Evolutionary conservation across 176 grass and related monocot genomes (phyloP).

Genomic region (Tillandsia leiboldiana): DNA sequence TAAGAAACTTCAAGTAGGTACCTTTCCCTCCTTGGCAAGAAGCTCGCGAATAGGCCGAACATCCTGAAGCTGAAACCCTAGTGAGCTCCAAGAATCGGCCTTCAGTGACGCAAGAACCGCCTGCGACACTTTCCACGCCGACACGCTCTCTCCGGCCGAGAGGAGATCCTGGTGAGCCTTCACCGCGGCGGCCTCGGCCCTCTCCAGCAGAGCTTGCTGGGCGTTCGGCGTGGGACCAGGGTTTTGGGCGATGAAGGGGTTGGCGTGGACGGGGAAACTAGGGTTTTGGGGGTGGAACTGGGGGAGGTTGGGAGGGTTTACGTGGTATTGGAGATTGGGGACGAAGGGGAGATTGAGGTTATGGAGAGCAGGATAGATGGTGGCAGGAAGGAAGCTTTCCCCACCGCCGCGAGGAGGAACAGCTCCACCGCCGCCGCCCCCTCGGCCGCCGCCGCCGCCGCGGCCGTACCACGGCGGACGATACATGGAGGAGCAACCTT

Average conservation of each 20-base stretch:
- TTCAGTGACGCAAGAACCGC: conserved; percentile 49
- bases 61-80: conserved; percentile 59
- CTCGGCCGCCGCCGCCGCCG: neutral
- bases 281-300: conserved; percentile 22
- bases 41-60: conserved; percentile 51
- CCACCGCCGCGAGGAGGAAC: neutral
- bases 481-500: neutral
- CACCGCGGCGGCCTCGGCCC: conserved; percentile 37
- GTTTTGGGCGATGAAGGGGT: neutral
- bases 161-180: conserved; percentile 43
- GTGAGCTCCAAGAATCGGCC: conserved; percentile 50
- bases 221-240: neutral
- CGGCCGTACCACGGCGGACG: neutral
- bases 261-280: conserved; percentile 9
- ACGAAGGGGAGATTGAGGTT: conserved; percentile 23
- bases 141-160: conserved; percentile 48
- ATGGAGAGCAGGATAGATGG: neutral
- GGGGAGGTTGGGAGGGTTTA: conserved; percentile 23
- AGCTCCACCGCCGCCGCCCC: neutral
- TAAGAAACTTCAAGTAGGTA: conserved; percentile 21
- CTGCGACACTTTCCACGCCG: conserved; percentile 71
- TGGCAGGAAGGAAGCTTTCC: neutral
- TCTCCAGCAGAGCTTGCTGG: conserved; percentile 30
- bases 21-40: conserved; percentile 67
- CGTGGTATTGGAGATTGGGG: conserved; percentile 30